Evolutionary conservation across 2,329 filamentous ascomycete genomes (phyloP).

Genomic region (Colletotrichum spaethianum): DNA sequence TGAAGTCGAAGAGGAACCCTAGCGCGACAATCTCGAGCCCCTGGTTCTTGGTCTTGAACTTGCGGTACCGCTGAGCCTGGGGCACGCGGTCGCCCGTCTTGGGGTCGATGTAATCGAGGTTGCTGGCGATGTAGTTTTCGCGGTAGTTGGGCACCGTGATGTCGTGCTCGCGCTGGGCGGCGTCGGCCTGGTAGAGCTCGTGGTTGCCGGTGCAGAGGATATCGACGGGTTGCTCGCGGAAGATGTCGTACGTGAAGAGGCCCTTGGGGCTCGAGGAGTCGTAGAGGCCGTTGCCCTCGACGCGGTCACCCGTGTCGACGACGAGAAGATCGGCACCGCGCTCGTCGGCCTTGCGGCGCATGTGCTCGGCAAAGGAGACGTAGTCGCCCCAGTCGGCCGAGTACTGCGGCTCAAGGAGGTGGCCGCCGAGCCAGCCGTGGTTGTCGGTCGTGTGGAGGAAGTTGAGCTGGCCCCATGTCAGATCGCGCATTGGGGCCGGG

Average conservation of each 20-base stretch:
- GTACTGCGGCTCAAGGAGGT: conserved; percentile 94
- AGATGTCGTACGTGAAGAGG: conserved; percentile 88
- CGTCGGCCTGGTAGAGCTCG: conserved; percentile 88
- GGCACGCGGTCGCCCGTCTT: conserved; percentile 79
- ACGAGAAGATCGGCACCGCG: conserved; percentile 88
- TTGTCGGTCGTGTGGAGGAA: conserved; percentile 97
- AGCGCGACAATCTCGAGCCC: conserved; percentile 88
- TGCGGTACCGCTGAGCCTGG: conserved; percentile 86
- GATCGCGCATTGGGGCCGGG: conserved; percentile 83
- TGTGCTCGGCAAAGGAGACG: conserved; percentile 88
- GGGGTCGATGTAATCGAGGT: conserved; percentile 88
- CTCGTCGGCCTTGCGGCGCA: conserved; percentile 83
- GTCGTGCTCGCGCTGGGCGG: conserved; percentile 83
- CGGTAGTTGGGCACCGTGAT: conserved; percentile 88
- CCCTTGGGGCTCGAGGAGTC: conserved; percentile 92
- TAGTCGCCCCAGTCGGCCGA: conserved; percentile 99
- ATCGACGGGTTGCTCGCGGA: conserved; percentile 86
- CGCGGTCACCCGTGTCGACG: conserved; percentile 93
- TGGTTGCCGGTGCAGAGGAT: conserved; percentile 92
- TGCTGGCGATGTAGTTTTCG: conserved; percentile 88
- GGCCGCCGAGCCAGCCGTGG: conserved; percentile 95
- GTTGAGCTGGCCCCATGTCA: conserved; percentile 95
- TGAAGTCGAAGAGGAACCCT: conserved; percentile 96
- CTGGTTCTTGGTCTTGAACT: conserved; percentile 92
- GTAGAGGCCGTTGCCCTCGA: conserved; percentile 96